These are phyloP conservation scores for Schizochytrium sp. DNA, from an alignment of 108 stramenopile species.

Conservation along the genomic window DNA sequence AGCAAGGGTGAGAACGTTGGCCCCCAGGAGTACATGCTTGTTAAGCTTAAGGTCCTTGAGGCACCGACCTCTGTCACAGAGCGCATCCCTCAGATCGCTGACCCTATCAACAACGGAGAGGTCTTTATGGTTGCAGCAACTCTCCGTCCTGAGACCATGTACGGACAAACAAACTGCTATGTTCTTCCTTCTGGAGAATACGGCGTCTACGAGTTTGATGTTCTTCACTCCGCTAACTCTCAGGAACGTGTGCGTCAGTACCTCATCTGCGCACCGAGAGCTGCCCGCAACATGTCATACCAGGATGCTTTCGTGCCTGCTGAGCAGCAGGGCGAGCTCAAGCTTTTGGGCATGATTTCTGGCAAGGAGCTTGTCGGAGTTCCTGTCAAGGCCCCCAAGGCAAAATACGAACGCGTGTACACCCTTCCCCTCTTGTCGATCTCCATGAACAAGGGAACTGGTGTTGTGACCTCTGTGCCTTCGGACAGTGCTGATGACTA, in stretches of 20 bases:
- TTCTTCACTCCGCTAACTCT: neutral
- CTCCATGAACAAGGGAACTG: constrained; percentile 97
- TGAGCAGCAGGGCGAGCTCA: constrained; percentile 74
- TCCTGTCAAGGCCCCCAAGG: constrained; percentile 89
- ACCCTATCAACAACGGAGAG: constrained; percentile 21
- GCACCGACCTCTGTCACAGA: constrained; percentile 79
- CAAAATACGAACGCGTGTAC: constrained; percentile 92
- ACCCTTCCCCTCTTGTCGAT: constrained; percentile 95
- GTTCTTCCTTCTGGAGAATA: constrained; percentile 95
- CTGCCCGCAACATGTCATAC: constrained; percentile 90
- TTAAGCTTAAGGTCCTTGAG: constrained; percentile 92
- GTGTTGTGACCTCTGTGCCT: constrained; percentile 98
- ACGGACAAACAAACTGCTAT: constrained; percentile 99
- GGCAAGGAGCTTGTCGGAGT: constrained; percentile 93
- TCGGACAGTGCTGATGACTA: constrained; percentile 98
- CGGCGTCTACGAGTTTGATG: constrained; percentile 92
- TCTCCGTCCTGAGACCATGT: constrained; percentile 99
- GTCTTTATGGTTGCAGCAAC: constrained; percentile 96
- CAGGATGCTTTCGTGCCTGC: constrained; percentile 77
- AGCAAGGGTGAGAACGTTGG: constrained; percentile 95
- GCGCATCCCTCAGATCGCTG: constrained; percentile 81
- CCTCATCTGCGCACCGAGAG: constrained; percentile 89
- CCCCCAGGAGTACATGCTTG: constrained; percentile 97
- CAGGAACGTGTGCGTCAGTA: constrained; percentile 75
- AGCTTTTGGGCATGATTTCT: constrained; percentile 85